Evolutionary conservation across 2,329 filamentous ascomycete species (phyloP).

Genomic region (Cytospora schulzeri): DNA sequence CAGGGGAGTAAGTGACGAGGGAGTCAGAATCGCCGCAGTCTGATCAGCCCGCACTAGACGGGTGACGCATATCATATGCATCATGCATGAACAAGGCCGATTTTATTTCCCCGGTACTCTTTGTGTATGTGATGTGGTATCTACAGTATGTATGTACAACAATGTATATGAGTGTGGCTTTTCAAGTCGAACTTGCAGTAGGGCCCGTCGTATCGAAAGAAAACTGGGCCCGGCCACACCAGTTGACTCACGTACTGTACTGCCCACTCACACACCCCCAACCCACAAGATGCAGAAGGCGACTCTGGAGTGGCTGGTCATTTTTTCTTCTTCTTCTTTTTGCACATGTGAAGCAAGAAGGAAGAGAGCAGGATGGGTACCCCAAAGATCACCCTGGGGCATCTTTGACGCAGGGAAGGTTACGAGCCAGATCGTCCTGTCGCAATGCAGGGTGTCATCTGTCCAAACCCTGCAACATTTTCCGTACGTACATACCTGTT

Average conservation of each 20-base stretch:
- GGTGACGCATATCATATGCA: conserved; percentile 19
- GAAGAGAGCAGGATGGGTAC: conserved; percentile 9
- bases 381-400: not conserved
- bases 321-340: too few relatives aligned
- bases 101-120: not conserved
- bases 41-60: not conserved
- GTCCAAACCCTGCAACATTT: not conserved
- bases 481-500: not conserved
- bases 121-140: not conserved
- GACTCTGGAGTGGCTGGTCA: conserved; percentile 13
- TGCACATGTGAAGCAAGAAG: not conserved
- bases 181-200: conserved; percentile 18
- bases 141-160: not conserved
- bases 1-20: too few relatives aligned
- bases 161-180: not conserved
- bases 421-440: not conserved
- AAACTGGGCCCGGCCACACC: not conserved
- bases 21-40: too few relatives aligned
- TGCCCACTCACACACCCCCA: not conserved
- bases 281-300: conserved; percentile 2
- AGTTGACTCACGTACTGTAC: not conserved
- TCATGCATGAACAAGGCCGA: conserved; percentile 19
- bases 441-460: not conserved
- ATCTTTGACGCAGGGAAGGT: not conserved
- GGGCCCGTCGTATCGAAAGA: conserved; percentile 21